These are phyloP conservation scores for Colletotrichum viniferum DNA, from an alignment of 2,329 filamentous ascomycete species.

Conservation along the genomic window DNA sequence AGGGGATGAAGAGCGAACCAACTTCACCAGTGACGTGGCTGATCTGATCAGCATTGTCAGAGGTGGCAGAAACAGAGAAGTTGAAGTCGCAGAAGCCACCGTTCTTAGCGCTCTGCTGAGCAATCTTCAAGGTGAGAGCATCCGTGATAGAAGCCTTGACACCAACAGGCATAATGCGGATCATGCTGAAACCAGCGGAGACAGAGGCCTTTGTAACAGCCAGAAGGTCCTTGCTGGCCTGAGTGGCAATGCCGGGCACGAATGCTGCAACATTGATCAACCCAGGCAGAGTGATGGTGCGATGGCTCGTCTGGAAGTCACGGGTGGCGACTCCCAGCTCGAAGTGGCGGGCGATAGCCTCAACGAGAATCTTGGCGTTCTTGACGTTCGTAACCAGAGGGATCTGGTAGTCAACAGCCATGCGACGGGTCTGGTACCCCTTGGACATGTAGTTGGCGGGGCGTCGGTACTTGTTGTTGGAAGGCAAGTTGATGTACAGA, in stretches of 20 bases:
- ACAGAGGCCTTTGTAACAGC: constrained; percentile 75
- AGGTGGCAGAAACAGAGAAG: constrained; percentile 77
- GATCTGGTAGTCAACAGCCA: constrained; percentile 98
- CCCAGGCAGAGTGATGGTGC: constrained; percentile 74
- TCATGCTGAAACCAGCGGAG: constrained; percentile 79
- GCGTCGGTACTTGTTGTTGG: constrained; percentile 94
- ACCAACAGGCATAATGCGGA: constrained; percentile 78
- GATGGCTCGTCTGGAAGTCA: constrained; percentile 91
- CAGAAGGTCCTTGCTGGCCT: constrained; percentile 71
- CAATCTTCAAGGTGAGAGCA: constrained; percentile 70
- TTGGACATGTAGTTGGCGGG: constrained; percentile 99
- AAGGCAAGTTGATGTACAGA: constrained; percentile 99
- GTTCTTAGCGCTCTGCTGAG: constrained; percentile 72
- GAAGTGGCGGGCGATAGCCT: constrained; percentile 90
- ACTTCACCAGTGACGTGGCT: constrained; percentile 75
- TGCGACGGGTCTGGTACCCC: constrained; percentile 93
- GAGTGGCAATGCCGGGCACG: constrained; percentile 72
- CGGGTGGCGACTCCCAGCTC: constrained; percentile 81
- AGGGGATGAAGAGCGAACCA: constrained; percentile 81
- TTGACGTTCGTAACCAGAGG: constrained; percentile 98
- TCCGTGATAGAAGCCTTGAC: constrained; percentile 76
- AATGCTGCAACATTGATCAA: constrained; percentile 82
- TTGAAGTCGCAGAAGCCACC: constrained; percentile 80
- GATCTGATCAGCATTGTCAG: constrained; percentile 76
- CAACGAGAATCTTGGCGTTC: constrained; percentile 96